Evolutionary conservation across 164 flowering plant species (phyloP), one percentile per base, ranked within the genome.

Genomic region (Stephania cephalantha): DNA sequence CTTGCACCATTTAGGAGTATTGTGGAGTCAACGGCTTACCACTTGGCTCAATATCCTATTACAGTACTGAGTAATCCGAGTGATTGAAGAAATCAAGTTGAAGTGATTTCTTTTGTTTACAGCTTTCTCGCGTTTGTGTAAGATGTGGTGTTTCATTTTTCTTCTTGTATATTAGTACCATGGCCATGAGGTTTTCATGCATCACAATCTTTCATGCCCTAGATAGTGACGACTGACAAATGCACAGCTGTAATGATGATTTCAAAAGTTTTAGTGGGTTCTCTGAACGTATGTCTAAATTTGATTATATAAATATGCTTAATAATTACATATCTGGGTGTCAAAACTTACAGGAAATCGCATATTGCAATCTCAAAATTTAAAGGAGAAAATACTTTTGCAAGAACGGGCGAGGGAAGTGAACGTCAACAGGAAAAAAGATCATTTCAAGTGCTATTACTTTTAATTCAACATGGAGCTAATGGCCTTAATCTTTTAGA

Each of bases 401-500:
- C 67, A 4, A 74, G 69, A 74, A 81, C 42, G 71, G 30, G 50
- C 31, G 82, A 71, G 71, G 78, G 22, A 25, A 72, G 58, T 53
- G 74, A 42, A 46, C 69, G 77, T 58, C 72, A 84, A 68, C 72
- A 75, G 68, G 86, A 84, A 76, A 44, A 73, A 31, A 73, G 81
- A 72, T 73, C 77, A 53, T 70, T 88, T 71, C 97, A 91, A 83
- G 99, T 95, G 77, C 77, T 93, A 68, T 81, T 95, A 82, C 87
- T 95, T 52, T 82, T 95, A 65, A 81, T 93, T 68, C 97, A 91
- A 74, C 97, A 95, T 81, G 99, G 97, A 77, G 98, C 99, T 15
- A 95, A 93, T 81, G 99, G 99, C 68, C 98, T 95, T 35, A 93
- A 95, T 82, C 93, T 95, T 68, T 86, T 95, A 61, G 97, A 95